Conservation (phyloP, 192 early-diverging fungal species). For the Thoreauomyces humboldtii region DNA sequence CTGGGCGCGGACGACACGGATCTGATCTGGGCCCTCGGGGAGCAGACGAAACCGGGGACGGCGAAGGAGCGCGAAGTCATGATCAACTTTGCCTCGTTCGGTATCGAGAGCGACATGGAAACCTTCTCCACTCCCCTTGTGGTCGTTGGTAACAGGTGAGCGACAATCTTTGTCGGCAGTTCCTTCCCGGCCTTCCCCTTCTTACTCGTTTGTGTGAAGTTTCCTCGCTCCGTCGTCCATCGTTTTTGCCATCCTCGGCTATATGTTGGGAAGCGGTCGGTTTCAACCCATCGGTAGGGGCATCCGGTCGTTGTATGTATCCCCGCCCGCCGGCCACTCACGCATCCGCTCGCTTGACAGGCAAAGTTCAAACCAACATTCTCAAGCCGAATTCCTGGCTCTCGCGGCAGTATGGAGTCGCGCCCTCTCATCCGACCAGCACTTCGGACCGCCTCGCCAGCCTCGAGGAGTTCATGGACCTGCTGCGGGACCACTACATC, state of each 20-base stretch:
- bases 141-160: conserved; percentile 23
- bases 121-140: background rate
- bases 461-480: background rate
- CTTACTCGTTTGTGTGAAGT: background rate
- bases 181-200: too few relatives aligned
- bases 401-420: background rate
- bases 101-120: background rate
- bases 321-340: background rate
- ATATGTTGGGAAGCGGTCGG: conserved; percentile 43
- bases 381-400: background rate
- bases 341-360: background rate
- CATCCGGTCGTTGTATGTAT: conserved; percentile 40
- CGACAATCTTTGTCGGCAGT: background rate
- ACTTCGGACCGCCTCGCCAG: background rate
- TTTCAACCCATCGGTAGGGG: conserved; percentile 48
- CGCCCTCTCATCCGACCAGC: background rate
- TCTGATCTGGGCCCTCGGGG: conserved; percentile 6
- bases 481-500: conserved; percentile 22
- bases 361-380: background rate
- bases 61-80: too few relatives aligned
- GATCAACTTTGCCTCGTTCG: background rate
- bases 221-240: conserved; percentile 53
- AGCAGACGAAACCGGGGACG: background rate
- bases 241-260: conserved; percentile 44
- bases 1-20: conserved; percentile 1